Base-by-base conservation (phyloP, 2,329 filamentous ascomycete genomes). In the Bipolaris cookei region DNA sequence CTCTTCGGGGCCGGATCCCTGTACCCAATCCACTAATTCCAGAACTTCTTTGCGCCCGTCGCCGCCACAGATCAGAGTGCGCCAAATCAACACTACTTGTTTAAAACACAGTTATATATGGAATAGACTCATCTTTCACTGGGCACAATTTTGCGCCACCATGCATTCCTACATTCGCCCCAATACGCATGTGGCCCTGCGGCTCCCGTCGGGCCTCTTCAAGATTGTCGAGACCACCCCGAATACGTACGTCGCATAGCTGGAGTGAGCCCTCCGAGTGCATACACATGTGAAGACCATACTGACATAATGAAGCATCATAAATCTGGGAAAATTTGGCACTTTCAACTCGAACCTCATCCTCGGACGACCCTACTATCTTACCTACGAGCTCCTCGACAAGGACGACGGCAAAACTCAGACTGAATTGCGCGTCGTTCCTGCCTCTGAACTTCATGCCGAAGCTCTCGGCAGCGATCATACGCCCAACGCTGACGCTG, bases 241-340 rank as follows among this genome's bases (percentile, higher is more conserved):
- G 50, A 85, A 89, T 74, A 86, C 84, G 86, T 89, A 85, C 74
- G 87, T 86, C 61, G 68, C 65, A 67, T 70, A 71, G 70, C 63
- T 62, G 64, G 61, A 68, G 71, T 75, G 69, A 73, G 71, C 70
- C 54, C 62, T 60, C 58, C 58, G 56, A 49, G 39, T 56, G 28
- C 20, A 16, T 10, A 59, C 39, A 18, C 4, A 3, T 13, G 28
- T 16, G 21, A 14, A 3, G 54, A 39, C 23, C 58, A 64, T 45
- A 65, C 54, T 25, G 14, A 23, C 2, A 6, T n/a, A 1, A 20
- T 11, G 67, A 65, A 97, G 93, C 38, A 91, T 87, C 42, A 90
- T 98, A 63, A 92, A 91, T 1, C 82, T 98, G 32, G 92, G 92
- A 54, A 98, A 97, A 85, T 96, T 95, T 75, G 95, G 95, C 63